A percentile compares a stretch with the other conserved stretches of the same genome.
phyloP scores from a whole-genome alignment of 2,329 filamentous ascomycete genomes.

The Colletotrichum plurivorum region DNA sequence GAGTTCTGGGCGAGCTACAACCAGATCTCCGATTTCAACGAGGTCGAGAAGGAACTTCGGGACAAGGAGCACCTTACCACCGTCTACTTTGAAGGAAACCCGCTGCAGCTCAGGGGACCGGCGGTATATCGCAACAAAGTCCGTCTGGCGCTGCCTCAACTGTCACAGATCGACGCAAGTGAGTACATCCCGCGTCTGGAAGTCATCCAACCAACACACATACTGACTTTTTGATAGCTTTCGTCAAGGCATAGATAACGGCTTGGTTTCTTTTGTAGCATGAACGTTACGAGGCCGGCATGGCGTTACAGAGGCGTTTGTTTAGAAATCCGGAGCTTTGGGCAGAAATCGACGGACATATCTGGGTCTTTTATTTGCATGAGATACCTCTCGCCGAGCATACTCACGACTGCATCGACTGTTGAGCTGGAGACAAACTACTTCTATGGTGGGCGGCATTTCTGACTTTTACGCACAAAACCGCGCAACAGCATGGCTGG shows the following conservation, averaged over 20 bases:
- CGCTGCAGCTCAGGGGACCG: constrained; percentile 83
- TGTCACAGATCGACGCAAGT: constrained; percentile 98
- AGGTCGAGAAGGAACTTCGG: constrained; percentile 82
- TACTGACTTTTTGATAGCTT: constrained; percentile 38
- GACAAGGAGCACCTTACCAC: constrained; percentile 87
- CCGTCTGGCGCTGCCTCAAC: constrained; percentile 85
- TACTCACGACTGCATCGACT: not conserved
- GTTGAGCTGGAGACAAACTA: constrained; percentile 16
- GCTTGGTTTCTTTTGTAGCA: constrained; percentile 15
- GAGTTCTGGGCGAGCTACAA: constrained; percentile 98
- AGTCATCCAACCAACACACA: not conserved
- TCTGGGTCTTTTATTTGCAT: constrained; percentile 10
- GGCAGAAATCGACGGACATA: constrained; percentile 16
- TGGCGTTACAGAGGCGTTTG: constrained; percentile 37
- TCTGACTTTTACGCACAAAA: constrained; percentile 6
- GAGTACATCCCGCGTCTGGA: constrained; percentile 62
- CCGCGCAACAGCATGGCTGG: constrained; percentile 4
- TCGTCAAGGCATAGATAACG: constrained; percentile 41
- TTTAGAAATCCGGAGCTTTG: constrained; percentile 11
- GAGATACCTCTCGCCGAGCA: constrained; percentile 28
- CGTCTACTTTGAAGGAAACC: constrained; percentile 97
- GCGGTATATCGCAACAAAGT: constrained; percentile 96
- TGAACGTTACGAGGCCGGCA: constrained; percentile 31
- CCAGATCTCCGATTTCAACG: constrained; percentile 81
- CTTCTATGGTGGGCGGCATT: constrained; percentile 20